Base-by-base conservation (phyloP, 352 stramenopile genomes). In the Phytophthora cactorum region DNA sequence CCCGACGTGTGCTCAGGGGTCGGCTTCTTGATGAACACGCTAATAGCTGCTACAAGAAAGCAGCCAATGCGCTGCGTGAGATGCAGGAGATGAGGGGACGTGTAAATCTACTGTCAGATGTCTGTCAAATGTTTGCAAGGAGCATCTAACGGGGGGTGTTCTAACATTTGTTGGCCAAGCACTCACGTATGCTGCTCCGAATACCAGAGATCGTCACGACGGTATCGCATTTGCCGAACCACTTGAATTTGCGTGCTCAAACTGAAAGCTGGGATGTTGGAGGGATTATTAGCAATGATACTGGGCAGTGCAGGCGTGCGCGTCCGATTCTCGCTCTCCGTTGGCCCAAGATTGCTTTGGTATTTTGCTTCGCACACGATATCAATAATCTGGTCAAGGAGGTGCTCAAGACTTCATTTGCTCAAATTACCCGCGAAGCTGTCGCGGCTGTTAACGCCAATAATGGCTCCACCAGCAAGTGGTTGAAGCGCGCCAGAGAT, bases 351-450 rank as follows among this genome's bases (percentile, higher is more conserved):
- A 55, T 63, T 15, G 6, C 28, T 2, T 63, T 63, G 17, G 17
- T 63, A 3, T 63, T 43, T 25, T 63, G 17, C 22, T 55, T 63
- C 5, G 44, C 45, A 5, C 56, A 63, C 15, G 56, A 63, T 14
- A 49, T 63, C 25, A 74, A 69, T 27, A 69, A 73, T 36, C 39
- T 73, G 2, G 47, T 73, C 0, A 70, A 74, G 25, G 15, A 47
- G 9, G 66, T 66, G 10, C 12, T 70, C 0, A 52, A 62, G 8
- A 63, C 55, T 2, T 36, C 55, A 25, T 69, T 68, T 45, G 2
- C 29, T 1, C 22, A 47, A 9, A 58, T 66, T 51, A 36, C 65
- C 1, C n/a, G 27, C 4, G 22, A 68, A 15, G 58, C 52, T 31
- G n/a, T 53, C 0, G 44, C 52, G 17, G 58, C 54, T 28, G 55